These are phyloP conservation scores for Bruguiera sexangula DNA, from an alignment of 345 rosid species.

Conservation along the genomic window DNA sequence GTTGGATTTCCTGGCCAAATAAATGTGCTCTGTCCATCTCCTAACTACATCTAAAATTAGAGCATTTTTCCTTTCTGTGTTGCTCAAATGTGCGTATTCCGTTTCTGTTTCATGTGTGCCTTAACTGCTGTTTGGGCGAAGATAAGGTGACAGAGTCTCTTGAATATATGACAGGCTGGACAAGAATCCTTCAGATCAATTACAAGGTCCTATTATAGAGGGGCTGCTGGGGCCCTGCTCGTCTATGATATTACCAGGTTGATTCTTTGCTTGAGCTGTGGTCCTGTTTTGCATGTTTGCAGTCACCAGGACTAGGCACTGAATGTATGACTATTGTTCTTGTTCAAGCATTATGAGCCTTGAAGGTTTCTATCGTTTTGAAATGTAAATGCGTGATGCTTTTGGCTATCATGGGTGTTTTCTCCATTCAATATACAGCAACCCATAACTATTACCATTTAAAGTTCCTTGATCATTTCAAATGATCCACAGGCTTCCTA, in stretches of 20 bases:
- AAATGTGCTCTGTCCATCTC: too few relatives aligned
- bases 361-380: too few relatives aligned
- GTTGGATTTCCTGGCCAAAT: too few relatives aligned
- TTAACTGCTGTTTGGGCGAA: too few relatives aligned
- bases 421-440: neutral
- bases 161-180: constrained; percentile 9
- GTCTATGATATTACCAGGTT: constrained; percentile 17
- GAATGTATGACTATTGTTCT: too few relatives aligned
- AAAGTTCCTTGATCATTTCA: neutral
- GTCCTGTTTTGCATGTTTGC: neutral
- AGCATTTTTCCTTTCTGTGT: too few relatives aligned
- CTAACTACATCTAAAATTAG: too few relatives aligned
- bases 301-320: too few relatives aligned
- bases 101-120: neutral
- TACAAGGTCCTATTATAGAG: constrained; percentile 12
- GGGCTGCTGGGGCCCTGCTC: constrained; percentile 19
- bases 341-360: too few relatives aligned
- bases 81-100: neutral
- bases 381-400: neutral
- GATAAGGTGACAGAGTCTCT: neutral
- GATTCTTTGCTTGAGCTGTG: neutral
- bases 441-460: neutral
- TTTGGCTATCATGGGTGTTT: neutral
- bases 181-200: constrained; percentile 19
- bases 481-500: too few relatives aligned